These are phyloP conservation scores for Globisporangium yorkense DNA, from an alignment of 352 stramenopile genomes.

Conservation along the genomic window DNA sequence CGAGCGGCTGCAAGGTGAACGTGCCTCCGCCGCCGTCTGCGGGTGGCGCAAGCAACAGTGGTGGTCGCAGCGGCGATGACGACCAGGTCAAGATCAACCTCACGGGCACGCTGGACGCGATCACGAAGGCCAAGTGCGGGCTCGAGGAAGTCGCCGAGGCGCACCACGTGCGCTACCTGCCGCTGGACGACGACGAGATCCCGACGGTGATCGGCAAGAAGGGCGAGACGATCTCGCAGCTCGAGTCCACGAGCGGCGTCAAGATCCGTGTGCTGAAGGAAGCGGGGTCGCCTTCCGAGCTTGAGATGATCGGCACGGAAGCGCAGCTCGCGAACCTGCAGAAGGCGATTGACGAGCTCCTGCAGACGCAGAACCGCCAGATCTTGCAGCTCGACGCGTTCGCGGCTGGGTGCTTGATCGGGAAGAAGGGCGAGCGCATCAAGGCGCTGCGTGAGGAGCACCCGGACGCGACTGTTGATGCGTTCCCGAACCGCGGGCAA, in stretches of 20 bases:
- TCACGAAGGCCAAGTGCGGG: constrained; percentile 51
- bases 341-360: constrained; percentile 43
- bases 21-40: constrained; percentile 27
- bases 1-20: constrained; percentile 52
- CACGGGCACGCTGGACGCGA: constrained; percentile 48
- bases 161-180: constrained; percentile 59
- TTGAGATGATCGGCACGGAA: constrained; percentile 71
- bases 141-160: constrained; percentile 56
- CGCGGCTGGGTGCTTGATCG: constrained; percentile 63
- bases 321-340: constrained; percentile 55
- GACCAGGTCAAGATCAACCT: constrained; percentile 65
- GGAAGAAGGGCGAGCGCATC: constrained; percentile 79
- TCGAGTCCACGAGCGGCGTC: constrained; percentile 58
- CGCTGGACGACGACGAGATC: constrained; percentile 72
- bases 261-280: constrained; percentile 54
- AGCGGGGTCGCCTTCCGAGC: constrained; percentile 31
- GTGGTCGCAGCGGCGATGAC: not conserved
- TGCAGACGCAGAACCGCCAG: constrained; percentile 77
- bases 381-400: constrained; percentile 72
- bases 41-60: constrained; percentile 12
- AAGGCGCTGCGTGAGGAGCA: constrained; percentile 58
- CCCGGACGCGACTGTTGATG: constrained; percentile 58
- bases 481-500: constrained; percentile 60
- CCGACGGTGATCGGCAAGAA: constrained; percentile 76
- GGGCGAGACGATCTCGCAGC: constrained; percentile 62